phyloP scores from a whole-genome alignment of 1,284 basidiomycete genomes.

The Coriolopsis trogii region DNA sequence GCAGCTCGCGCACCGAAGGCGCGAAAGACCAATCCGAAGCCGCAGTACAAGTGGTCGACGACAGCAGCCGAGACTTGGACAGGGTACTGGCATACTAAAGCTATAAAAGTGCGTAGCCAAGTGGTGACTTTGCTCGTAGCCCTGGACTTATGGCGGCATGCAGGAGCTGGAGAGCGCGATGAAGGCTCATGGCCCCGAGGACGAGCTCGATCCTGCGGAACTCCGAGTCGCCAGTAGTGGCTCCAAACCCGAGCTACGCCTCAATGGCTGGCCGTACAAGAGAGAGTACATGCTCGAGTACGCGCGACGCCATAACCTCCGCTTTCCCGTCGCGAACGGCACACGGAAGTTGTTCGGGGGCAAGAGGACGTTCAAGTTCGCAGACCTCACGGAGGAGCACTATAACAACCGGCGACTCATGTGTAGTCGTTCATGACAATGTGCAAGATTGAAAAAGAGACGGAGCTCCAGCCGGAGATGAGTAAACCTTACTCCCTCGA shows the following conservation, averaged over 20 bases:
- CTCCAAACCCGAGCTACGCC: neutral
- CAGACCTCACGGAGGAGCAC: neutral
- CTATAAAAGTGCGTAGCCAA: no score
- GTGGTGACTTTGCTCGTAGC: no score
- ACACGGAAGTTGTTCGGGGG: neutral
- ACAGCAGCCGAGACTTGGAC: no score
- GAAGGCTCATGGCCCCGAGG: no score
- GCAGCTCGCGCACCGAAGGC: no score
- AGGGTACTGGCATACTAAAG: no score
- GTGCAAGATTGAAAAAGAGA: neutral
- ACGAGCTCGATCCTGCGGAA: no score
- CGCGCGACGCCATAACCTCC: neutral
- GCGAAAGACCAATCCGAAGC: no score
- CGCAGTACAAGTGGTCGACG: no score
- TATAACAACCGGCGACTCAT: neutral
- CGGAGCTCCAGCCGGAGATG: neutral
- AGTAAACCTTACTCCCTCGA: neutral
- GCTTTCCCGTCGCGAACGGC: neutral
- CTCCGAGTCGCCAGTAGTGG: neutral
- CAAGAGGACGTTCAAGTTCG: neutral
- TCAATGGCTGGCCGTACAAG: neutral
- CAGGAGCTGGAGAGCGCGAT: no score
- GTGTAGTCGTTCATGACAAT: neutral
- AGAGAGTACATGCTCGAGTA: neutral
- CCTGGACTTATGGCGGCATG: no score